phyloP scores from a whole-genome alignment of 2,329 filamentous ascomycete genomes.

The Aurifilum marmelostoma region DNA sequence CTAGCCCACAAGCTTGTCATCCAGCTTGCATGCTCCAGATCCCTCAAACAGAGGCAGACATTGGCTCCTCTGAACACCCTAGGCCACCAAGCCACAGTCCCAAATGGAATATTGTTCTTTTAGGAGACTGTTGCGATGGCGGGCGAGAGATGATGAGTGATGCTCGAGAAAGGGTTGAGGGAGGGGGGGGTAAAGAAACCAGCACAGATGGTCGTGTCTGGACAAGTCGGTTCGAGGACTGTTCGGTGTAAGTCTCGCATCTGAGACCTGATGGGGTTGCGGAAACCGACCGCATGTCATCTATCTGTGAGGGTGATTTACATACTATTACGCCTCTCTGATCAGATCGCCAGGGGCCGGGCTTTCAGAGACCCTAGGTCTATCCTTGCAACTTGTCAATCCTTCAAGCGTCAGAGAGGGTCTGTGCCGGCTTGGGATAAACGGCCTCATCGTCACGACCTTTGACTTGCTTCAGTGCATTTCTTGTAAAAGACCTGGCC shows the following conservation, averaged over 20 bases:
- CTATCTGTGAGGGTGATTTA: slow-evolving; percentile 4
- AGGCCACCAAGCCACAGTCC: slow-evolving; percentile 4
- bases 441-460: not conserved
- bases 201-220: slow-evolving; percentile 3
- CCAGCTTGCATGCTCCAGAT: slow-evolving; percentile 15
- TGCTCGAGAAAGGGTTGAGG: not conserved
- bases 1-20: slow-evolving; percentile 16
- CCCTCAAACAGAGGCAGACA: slow-evolving; percentile 4
- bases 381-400: slow-evolving; percentile 24
- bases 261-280: not conserved
- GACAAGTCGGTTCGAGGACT: not conserved
- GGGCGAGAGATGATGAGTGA: not conserved
- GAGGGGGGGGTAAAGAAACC: not conserved
- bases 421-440: not conserved
- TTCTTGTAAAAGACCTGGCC: not conserved
- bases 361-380: not conserved
- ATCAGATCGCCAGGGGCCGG: slow-evolving; percentile 12
- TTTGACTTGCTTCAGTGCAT: not conserved
- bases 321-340: slow-evolving; percentile 16
- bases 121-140: slow-evolving; percentile 9
- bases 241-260: slow-evolving; percentile 6
- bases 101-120: not conserved
- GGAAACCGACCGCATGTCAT: slow-evolving; percentile 15
- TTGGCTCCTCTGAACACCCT: slow-evolving; percentile 7
- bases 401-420: slow-evolving; percentile 10